phyloP scores from a whole-genome alignment of 208 protist genomes.

The Novymonas esmeraldas region DNA sequence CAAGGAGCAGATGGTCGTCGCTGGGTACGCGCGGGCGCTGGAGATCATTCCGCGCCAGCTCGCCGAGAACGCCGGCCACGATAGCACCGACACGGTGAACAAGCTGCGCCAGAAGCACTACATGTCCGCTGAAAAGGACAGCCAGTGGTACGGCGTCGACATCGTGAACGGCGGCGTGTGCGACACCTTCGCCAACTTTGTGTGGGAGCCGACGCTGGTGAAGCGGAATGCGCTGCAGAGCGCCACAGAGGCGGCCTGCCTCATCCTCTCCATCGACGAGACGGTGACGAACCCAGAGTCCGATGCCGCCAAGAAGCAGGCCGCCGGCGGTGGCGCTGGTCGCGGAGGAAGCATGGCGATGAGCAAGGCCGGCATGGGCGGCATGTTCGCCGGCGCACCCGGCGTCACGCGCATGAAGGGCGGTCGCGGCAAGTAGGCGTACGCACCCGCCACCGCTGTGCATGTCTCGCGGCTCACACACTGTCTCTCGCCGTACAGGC shows the following conservation, averaged over 20 bases:
- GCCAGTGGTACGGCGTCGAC: conserved; percentile 98
- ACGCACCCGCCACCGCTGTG: neutral
- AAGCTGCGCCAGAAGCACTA: conserved; percentile 99
- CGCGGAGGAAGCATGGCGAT: conserved; percentile 82
- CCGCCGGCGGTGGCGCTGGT: conserved; percentile 56
- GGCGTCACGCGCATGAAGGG: conserved; percentile 90
- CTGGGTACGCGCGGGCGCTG: conserved; percentile 98
- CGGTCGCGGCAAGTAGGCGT: conserved; percentile 63
- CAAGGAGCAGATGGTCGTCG: conserved; percentile 99
- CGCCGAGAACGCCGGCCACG: conserved; percentile 99
- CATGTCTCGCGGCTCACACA: too few species aligned
- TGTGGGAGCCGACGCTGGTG: conserved; percentile 99
- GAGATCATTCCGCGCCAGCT: conserved; percentile 99
- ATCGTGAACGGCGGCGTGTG: conserved; percentile 97
- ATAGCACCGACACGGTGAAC: conserved; percentile 99
- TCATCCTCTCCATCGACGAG: conserved; percentile 99
- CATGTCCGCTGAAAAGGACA: conserved; percentile 33
- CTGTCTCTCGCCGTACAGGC: too few species aligned
- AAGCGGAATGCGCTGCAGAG: conserved; percentile 99
- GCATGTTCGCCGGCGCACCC: conserved; percentile 91
- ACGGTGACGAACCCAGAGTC: conserved; percentile 97
- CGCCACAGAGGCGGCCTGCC: conserved; percentile 99
- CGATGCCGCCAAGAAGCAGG: conserved; percentile 89
- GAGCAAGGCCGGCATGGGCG: conserved; percentile 92
- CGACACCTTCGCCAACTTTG: conserved; percentile 97